Evolutionary conservation across 2,329 filamentous ascomycete species (phyloP).

Genomic region (Cladophialophora bantiana): DNA sequence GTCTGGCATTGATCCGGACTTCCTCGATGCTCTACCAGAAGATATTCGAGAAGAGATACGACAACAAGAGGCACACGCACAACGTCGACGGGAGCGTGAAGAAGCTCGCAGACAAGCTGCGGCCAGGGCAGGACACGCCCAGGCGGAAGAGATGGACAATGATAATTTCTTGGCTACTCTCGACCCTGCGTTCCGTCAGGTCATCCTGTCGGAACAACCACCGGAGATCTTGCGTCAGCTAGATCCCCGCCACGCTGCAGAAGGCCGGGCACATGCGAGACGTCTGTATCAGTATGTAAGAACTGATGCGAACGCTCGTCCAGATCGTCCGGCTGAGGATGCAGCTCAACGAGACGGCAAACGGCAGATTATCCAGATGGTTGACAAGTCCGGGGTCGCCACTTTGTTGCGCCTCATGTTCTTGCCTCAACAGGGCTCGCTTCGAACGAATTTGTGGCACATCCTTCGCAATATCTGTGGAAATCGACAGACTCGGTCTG

Average conservation of each 20-base stretch:
- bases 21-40: slow-evolving; percentile 87
- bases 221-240: slow-evolving; percentile 84
- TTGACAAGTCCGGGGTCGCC: slow-evolving; percentile 93
- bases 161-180: slow-evolving; percentile 92
- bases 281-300: slow-evolving; percentile 63
- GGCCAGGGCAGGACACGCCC: slow-evolving; percentile 55
- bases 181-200: slow-evolving; percentile 80
- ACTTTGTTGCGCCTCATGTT: slow-evolving; percentile 99
- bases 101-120: slow-evolving; percentile 70
- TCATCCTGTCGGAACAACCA: slow-evolving; percentile 89
- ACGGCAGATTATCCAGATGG: slow-evolving; percentile 89
- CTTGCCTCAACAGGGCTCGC: slow-evolving; percentile 86
- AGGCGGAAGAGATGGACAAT: slow-evolving; percentile 84
- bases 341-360: slow-evolving; percentile 51
- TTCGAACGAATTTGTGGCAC: slow-evolving; percentile 81
- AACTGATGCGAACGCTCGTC: slow-evolving; percentile 51
- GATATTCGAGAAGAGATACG: slow-evolving; percentile 91
- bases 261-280: slow-evolving; percentile 76
- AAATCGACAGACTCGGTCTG: slow-evolving; percentile 93
- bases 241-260: slow-evolving; percentile 82
- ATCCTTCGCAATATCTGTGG: slow-evolving; percentile 92
- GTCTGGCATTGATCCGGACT: slow-evolving; percentile 65
- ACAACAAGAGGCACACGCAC: slow-evolving; percentile 86
- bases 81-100: slow-evolving; percentile 85
- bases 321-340: slow-evolving; percentile 38